Evolutionary conservation across 1,139 yeast species (phyloP).

Genomic region (Debaryomycetaceae sp.): DNA sequence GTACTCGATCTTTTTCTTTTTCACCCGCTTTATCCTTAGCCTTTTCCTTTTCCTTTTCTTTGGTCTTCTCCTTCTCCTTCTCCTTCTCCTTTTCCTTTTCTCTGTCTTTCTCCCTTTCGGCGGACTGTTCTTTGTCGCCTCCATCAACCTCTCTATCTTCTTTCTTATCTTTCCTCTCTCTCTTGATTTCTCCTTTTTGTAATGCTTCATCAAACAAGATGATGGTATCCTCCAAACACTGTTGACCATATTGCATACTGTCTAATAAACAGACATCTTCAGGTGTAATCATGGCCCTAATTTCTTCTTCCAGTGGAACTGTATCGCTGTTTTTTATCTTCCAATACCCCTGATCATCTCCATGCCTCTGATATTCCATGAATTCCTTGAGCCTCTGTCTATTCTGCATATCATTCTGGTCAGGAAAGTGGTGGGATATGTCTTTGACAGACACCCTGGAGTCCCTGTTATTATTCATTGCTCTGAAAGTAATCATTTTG

Average conservation of each 20-base stretch:
- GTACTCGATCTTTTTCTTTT: slow-evolving; percentile 19
- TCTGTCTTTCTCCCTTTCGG: slow-evolving; percentile 13
- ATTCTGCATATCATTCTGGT: slow-evolving; percentile 96
- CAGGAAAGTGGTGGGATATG: slow-evolving; percentile 90
- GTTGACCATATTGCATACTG: slow-evolving; percentile 92
- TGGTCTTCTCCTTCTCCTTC: slow-evolving; percentile 19
- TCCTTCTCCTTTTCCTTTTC: slow-evolving; percentile 15
- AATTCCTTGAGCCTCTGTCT: slow-evolving; percentile 94
- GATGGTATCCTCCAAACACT: slow-evolving; percentile 69
- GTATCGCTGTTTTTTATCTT: slow-evolving; percentile 68
- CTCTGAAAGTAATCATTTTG: slow-evolving; percentile 90
- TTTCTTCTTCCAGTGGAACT: slow-evolving; percentile 74
- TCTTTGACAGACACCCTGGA: slow-evolving; percentile 83
- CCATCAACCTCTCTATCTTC: slow-evolving; percentile 24
- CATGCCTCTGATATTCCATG: slow-evolving; percentile 95
- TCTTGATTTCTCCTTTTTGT: slow-evolving; percentile 16
- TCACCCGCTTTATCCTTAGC: slow-evolving; percentile 17
- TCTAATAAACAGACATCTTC: slow-evolving; percentile 88
- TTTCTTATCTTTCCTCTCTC: slow-evolving; percentile 16
- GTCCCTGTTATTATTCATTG: slow-evolving; percentile 71
- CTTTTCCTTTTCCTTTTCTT: slow-evolving; percentile 21
- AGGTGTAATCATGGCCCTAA: slow-evolving; percentile 83
- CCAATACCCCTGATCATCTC: slow-evolving; percentile 96
- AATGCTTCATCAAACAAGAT: slow-evolving; percentile 35
- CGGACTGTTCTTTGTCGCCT: slow-evolving; percentile 34